phyloP scores from a whole-genome alignment of 108 stramenopile species.

The Skeletonema marinoi region DNA sequence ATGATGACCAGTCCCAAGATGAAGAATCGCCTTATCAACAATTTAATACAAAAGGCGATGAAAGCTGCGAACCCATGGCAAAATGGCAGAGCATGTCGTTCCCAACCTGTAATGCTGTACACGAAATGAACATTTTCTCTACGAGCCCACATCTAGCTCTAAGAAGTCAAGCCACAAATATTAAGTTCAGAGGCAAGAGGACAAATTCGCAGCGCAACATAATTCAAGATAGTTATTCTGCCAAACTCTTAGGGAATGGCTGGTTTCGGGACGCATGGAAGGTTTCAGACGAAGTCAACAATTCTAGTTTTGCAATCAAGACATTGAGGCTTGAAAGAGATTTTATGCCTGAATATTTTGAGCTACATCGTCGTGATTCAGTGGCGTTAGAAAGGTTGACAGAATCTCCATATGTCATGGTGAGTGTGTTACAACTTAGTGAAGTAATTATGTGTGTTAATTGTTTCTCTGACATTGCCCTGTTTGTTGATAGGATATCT shows the following conservation, averaged over 20 bases:
- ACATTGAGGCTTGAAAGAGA: conserved; percentile 49
- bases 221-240: not conserved
- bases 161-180: not conserved
- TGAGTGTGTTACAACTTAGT: not conserved
- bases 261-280: conserved; percentile 2
- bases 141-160: not conserved
- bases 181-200: not conserved
- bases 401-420: conserved; percentile 56
- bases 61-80: conserved; percentile 64
- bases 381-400: conserved; percentile 73
- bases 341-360: conserved; percentile 62
- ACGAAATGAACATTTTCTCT: conserved; percentile 42
- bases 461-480: not conserved
- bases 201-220: not conserved
- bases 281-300: not conserved
- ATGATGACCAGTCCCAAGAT: not conserved
- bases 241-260: not conserved
- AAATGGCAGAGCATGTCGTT: conserved; percentile 62
- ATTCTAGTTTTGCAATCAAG: not conserved
- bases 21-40: not conserved
- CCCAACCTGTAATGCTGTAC: conserved; percentile 64
- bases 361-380: conserved; percentile 71
- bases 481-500: conserved; percentile 39
- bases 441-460: not conserved
- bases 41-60: not conserved